phyloP scores from a whole-genome alignment of 164 flowering plant species.

The Magnolia changhungtana region DNA sequence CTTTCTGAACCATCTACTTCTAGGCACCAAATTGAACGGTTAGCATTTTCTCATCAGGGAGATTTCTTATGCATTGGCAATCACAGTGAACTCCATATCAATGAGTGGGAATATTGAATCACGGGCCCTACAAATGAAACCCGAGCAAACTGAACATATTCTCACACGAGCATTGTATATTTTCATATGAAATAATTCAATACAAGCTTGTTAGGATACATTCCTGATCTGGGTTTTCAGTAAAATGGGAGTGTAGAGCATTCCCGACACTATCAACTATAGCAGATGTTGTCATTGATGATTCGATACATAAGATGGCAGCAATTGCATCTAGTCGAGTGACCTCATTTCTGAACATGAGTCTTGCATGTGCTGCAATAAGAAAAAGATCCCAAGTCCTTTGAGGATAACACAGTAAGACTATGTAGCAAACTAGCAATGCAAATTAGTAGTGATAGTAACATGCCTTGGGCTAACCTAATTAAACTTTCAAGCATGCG shows the following conservation, averaged over 20 bases:
- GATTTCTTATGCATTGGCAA: not conserved
- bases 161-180: not conserved
- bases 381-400: not conserved
- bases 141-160: not conserved
- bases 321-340: conserved; percentile 78
- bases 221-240: conserved; percentile 85
- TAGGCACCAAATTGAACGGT: not conserved
- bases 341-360: conserved; percentile 95
- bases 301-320: conserved; percentile 90
- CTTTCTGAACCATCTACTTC: not conserved
- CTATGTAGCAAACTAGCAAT: not conserved
- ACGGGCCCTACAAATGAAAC: not conserved
- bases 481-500: conserved; percentile 98
- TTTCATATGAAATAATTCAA: not conserved
- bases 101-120: not conserved
- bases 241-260: conserved; percentile 88
- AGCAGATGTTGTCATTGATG: conserved; percentile 97
- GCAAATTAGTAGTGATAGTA: not conserved
- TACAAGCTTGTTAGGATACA: conserved; percentile 60
- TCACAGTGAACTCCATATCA: not conserved
- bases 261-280: conserved; percentile 88
- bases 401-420: not conserved
- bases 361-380: conserved; percentile 86
- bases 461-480: conserved; percentile 86
- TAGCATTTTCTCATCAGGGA: not conserved